These are phyloP conservation scores for Leucogyrophana mollusca DNA, from an alignment of 768 basidiomycete species.

Conservation along the genomic window DNA sequence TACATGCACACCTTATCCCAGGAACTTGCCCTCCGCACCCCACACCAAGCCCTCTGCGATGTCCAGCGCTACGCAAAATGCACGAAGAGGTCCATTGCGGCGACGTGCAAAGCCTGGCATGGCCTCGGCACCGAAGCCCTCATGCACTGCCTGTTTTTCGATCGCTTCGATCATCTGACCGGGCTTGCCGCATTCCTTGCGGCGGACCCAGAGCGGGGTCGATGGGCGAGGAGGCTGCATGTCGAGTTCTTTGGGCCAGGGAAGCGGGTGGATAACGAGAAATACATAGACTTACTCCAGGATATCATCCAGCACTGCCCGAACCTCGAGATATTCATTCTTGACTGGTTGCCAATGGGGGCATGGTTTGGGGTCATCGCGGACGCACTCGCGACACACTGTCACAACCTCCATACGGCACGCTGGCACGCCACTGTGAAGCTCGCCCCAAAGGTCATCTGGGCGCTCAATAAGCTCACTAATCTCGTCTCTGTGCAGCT, in stretches of 20 bases:
- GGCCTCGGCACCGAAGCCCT: slow-evolving; percentile 62
- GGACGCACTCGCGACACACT: slow-evolving; percentile 55
- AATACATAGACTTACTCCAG: slow-evolving; percentile 54
- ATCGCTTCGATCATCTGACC: slow-evolving; percentile 53
- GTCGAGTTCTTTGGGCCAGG: slow-evolving; percentile 50
- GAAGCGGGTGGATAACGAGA: slow-evolving; percentile 40
- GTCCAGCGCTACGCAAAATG: slow-evolving; percentile 60
- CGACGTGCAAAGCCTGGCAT: slow-evolving; percentile 66
- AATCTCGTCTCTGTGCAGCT: slow-evolving; percentile 50
- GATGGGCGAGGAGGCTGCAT: slow-evolving; percentile 76
- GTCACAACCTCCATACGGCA: slow-evolving; percentile 55
- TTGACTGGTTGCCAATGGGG: slow-evolving; percentile 66
- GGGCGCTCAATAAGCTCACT: slow-evolving; percentile 65
- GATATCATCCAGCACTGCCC: slow-evolving; percentile 58
- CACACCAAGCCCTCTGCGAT: slow-evolving; percentile 55
- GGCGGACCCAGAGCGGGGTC: slow-evolving; percentile 52
- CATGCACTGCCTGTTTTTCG: slow-evolving; percentile 69
- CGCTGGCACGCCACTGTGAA: slow-evolving; percentile 58
- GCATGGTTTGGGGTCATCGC: slow-evolving; percentile 60
- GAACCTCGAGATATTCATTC: slow-evolving; percentile 70
- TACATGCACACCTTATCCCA: slow-evolving; percentile 39
- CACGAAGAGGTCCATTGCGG: slow-evolving; percentile 72
- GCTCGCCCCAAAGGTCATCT: slow-evolving; percentile 64
- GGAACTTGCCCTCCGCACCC: slow-evolving; percentile 42
- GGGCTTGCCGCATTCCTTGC: slow-evolving; percentile 52